phyloP scores from a whole-genome alignment of 352 stramenopile species.

The Phytopythium mirpurense region DNA sequence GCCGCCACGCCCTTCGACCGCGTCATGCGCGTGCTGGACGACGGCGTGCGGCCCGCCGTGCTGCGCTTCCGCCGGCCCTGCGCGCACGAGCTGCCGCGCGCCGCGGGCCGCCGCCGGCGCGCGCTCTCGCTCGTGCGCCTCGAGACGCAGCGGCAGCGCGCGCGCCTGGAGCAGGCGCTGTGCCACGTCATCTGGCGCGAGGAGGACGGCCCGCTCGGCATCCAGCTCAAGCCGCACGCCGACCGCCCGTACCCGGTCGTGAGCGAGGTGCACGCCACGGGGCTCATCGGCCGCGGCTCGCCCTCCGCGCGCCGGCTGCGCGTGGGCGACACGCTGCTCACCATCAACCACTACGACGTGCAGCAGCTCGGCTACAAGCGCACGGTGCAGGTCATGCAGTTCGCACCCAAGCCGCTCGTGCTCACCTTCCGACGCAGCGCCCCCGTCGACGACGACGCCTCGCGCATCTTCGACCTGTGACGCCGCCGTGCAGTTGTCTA shows the following conservation, averaged over 20 bases:
- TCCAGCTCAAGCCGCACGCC: constrained; percentile 47
- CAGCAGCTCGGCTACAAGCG: constrained; percentile 49
- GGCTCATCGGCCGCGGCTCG: constrained; percentile 21
- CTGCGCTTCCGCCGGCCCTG: constrained; percentile 53
- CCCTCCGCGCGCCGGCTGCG: constrained; percentile 22
- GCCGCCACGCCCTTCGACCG: constrained; percentile 34
- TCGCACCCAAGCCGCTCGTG: constrained; percentile 58
- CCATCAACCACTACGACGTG: constrained; percentile 70
- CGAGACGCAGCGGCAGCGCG: constrained; percentile 31
- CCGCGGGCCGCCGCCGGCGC: neutral
- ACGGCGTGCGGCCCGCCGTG: constrained; percentile 53
- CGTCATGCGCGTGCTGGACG: constrained; percentile 51
- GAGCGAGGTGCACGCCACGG: constrained; percentile 24
- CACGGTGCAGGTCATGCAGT: constrained; percentile 54
- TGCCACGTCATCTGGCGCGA: constrained; percentile 68
- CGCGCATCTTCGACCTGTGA: constrained; percentile 49
- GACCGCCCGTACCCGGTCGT: constrained; percentile 52
- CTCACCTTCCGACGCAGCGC: constrained; percentile 52
- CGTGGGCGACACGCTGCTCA: constrained; percentile 51
- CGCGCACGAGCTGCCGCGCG: constrained; percentile 26
- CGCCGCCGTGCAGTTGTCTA: neutral
- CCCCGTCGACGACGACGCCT: constrained; percentile 15
- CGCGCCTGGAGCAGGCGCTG: constrained; percentile 48
- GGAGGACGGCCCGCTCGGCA: constrained; percentile 51
- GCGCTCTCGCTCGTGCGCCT: constrained; percentile 8